These are phyloP conservation scores for Kalmanozyma brasiliensis DNA, from an alignment of 1,284 basidiomycete genomes.

Conservation along the genomic window DNA sequence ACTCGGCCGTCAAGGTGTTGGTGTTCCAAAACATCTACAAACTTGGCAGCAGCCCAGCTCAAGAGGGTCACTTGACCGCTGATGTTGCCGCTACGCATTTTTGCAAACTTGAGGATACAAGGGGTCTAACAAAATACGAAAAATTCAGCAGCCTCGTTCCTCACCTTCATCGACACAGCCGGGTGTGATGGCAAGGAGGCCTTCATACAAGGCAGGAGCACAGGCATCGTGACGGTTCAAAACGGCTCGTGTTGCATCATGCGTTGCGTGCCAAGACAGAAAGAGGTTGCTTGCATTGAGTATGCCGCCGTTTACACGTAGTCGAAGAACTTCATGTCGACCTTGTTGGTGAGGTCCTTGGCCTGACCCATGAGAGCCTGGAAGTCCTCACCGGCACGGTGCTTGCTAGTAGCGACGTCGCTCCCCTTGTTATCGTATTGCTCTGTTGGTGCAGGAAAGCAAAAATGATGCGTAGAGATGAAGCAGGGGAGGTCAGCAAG, in stretches of 20 bases:
- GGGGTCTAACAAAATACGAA: not conserved
- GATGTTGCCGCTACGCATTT: not conserved
- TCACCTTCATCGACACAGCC: not conserved
- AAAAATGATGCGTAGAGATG: not conserved
- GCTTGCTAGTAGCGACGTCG: constrained; percentile 27
- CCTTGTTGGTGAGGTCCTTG: constrained; percentile 33
- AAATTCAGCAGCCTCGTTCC: not conserved
- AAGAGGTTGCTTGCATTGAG: too few relatives aligned
- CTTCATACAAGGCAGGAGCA: too few relatives aligned
- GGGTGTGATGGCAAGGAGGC: too few relatives aligned
- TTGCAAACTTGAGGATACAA: too few relatives aligned
- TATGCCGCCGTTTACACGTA: constrained; percentile 7
- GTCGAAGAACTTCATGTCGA: constrained; percentile 50
- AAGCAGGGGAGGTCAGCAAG: too few relatives aligned
- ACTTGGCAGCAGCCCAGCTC: constrained; percentile 1
- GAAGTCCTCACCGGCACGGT: constrained; percentile 34
- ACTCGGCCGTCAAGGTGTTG: constrained; percentile 21
- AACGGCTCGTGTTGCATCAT: too few relatives aligned
- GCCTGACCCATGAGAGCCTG: constrained; percentile 43
- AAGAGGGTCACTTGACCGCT: constrained; percentile 8
- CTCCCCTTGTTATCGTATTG: constrained; percentile 52
- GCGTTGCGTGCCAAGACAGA: too few relatives aligned
- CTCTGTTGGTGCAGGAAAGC: constrained; percentile 9
- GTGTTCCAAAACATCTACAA: constrained; percentile 16
- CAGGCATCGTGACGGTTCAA: too few relatives aligned